Conservation (phyloP, 257 asterid genomes). For the Nicotiana noctiflora region DNA sequence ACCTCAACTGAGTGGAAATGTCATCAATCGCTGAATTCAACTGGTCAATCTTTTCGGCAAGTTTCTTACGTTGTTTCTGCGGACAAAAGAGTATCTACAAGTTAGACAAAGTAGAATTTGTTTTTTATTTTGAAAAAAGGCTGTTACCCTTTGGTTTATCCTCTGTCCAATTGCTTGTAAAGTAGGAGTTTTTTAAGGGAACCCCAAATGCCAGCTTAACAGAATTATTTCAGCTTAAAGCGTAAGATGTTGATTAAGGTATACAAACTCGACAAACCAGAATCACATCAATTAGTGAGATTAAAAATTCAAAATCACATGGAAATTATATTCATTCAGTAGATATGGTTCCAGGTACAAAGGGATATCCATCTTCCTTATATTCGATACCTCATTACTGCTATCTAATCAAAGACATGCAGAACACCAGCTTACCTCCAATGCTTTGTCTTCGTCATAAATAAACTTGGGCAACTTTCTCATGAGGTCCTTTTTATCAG, state of each 20-base stretch:
- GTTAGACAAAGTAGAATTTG: not conserved
- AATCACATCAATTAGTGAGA: not conserved
- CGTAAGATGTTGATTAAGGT: not conserved
- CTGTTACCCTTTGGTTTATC: not conserved
- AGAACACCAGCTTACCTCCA: conserved; percentile 51
- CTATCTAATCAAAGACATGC: not conserved
- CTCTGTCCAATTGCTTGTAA: not conserved
- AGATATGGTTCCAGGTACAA: not conserved
- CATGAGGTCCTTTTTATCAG: conserved; percentile 78
- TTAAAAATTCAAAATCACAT: not conserved
- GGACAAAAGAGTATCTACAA: conserved; percentile 1
- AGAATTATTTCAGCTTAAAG: not conserved
- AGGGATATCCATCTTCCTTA: not conserved
- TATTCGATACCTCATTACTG: not conserved
- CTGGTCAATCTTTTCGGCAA: conserved; percentile 77
- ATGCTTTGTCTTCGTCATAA: conserved; percentile 75
- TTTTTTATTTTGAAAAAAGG: not conserved
- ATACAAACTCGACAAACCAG: not conserved
- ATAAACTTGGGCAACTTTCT: conserved; percentile 79
- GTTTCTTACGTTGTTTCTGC: conserved; percentile 73
- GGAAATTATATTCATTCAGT: not conserved
- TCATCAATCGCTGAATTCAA: conserved; percentile 79
- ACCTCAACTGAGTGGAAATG: conserved; percentile 43
- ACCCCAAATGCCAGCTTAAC: not conserved
- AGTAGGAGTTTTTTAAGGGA: not conserved